Evolutionary conservation across 352 stramenopile species (phyloP), one percentile per base, ranked within the genome.

Genomic region (Globisporangium takayamanum): DNA sequence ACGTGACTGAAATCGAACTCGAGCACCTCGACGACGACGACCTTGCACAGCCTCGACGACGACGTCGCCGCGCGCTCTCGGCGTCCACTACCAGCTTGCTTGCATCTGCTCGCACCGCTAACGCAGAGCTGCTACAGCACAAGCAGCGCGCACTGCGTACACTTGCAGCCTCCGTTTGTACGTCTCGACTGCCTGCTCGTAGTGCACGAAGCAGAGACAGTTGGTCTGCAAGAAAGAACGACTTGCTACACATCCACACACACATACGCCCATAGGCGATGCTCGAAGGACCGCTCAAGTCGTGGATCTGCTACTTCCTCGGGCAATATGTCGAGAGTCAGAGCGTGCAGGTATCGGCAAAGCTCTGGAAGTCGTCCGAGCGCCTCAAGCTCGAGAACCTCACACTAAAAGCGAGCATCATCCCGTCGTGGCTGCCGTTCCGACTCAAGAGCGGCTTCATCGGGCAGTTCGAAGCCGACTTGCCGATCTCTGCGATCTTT

Each of bases 311-410:
- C 55, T 78, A 91, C 57, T 94, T 96, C 59, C 66, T 96, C 28
- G 87, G 80, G 8, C 79, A 94, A 47, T 96, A 94, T 70, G 86
- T 96, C 30, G 84, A 96, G 64, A 93, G 83, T 47, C 70, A 94
- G 53, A 90, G 73, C 45, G 68, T 95, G 51, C 82, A 89, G 41
- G 78, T 96, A 30, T 92, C 81, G n/a, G 82, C 80, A 25, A 94
- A 94, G 64, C 80, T 95, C 5, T 94, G 83, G 84, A 88, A 87
- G 44, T 89, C 84, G 26, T 94, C 82, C 28, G 84, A 96, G 68
- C 76, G 83, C 6, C 78, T 96, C 10, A 92, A 92, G 64, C 85
- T 94, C 64, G 81, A 94, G 69, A 89, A 89, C 60, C 57, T 96
- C 60, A 89, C 78, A 64, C 78, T 96, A 33, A 93, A 92, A 74